Conservation (phyloP, 768 basidiomycete species). For the Pholiota molesta region DNA sequence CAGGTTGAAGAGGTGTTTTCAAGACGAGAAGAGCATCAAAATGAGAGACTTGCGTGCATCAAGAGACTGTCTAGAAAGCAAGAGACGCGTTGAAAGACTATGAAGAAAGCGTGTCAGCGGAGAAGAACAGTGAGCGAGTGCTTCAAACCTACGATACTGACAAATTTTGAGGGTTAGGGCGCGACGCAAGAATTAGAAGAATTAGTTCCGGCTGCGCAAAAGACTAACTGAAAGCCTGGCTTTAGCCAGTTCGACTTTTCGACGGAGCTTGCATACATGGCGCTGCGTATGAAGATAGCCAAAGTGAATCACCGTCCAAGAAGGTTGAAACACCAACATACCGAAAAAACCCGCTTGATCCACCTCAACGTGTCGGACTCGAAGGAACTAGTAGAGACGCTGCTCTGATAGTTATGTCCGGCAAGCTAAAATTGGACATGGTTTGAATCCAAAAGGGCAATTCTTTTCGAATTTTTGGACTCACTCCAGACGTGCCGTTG, state of each 20-base stretch:
- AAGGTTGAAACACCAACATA: background rate
- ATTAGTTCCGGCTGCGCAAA: background rate
- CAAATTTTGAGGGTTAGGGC: background rate
- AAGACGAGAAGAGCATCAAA: background rate
- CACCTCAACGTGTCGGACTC: background rate
- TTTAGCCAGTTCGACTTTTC: background rate
- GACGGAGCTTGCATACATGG: background rate
- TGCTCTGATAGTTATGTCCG: background rate
- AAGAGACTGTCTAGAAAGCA: background rate
- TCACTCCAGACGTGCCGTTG: background rate
- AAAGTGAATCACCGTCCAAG: background rate
- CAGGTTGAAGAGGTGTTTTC: background rate
- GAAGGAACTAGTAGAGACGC: background rate
- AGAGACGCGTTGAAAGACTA: background rate
- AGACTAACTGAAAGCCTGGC: background rate
- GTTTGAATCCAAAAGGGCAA: background rate
- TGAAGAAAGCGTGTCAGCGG: background rate
- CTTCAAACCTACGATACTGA: background rate
- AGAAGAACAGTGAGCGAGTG: background rate
- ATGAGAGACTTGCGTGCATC: background rate
- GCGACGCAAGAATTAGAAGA: background rate
- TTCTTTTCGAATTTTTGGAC: background rate
- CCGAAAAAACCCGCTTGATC: background rate
- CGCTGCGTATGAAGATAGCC: background rate
- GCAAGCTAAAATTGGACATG: constrained; percentile 4